Evolutionary conservation across 345 rosid species (phyloP).

Genomic region (Orychophragmus violaceus): DNA sequence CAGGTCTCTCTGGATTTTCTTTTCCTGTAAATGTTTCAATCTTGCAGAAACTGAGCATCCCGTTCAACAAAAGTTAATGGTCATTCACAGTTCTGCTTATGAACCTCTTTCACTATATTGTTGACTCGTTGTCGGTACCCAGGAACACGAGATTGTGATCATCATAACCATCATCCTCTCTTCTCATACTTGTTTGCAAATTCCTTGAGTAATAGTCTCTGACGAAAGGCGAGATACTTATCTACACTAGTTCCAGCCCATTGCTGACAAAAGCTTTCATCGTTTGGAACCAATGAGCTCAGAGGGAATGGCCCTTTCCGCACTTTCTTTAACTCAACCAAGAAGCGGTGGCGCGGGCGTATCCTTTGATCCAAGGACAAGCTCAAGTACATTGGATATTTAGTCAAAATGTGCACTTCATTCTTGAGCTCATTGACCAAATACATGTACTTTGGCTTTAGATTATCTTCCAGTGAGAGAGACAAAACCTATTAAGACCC

Average conservation of each 20-base stretch:
- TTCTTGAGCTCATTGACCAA: constrained; percentile 78
- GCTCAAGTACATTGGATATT: constrained; percentile 84
- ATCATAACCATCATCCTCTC: constrained; percentile 23
- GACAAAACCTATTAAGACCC: constrained; percentile 65
- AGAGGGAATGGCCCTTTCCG: constrained; percentile 95
- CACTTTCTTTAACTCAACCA: constrained; percentile 85
- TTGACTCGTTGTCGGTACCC: neutral
- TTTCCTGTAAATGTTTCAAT: neutral
- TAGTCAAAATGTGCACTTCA: constrained; percentile 72
- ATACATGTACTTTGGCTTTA: constrained; percentile 86
- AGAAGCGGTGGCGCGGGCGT: constrained; percentile 85
- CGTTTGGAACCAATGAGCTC: constrained; percentile 71
- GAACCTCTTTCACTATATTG: constrained; percentile 4
- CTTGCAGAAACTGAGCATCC: constrained; percentile 10
- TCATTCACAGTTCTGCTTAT: constrained; percentile 12
- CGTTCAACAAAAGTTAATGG: constrained; percentile 1
- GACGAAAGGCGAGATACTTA: constrained; percentile 76
- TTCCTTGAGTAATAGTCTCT: constrained; percentile 56
- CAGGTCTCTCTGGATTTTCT: neutral
- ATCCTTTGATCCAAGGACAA: constrained; percentile 91
- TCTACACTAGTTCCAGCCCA: constrained; percentile 90
- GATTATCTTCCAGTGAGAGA: constrained; percentile 83
- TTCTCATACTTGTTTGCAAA: constrained; percentile 70
- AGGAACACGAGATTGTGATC: neutral
- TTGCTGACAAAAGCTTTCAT: constrained; percentile 76